phyloP scores from a whole-genome alignment of 768 basidiomycete species.

The Termitomyces heimii region DNA sequence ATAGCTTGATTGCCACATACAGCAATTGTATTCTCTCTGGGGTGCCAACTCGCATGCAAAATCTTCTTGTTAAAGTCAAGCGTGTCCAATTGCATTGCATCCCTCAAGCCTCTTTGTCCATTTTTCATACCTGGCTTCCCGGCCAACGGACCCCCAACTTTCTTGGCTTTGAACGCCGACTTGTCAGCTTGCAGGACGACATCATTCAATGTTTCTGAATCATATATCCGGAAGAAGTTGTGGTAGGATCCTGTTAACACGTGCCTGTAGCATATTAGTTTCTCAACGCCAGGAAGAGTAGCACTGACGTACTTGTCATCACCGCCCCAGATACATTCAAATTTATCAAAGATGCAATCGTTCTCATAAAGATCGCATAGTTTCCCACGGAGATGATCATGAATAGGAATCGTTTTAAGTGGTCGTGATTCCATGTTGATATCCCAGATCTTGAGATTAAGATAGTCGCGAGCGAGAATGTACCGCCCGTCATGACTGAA shows the following conservation, averaged over 20 bases:
- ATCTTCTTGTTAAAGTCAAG: conserved; percentile 98
- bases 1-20: conserved; percentile 38
- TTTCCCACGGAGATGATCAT: conserved; percentile 95
- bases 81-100: conserved; percentile 82
- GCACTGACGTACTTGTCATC: conserved; percentile 75
- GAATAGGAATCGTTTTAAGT: conserved; percentile 96
- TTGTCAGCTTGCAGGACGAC: conserved; percentile 98
- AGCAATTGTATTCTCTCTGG: conserved; percentile 95
- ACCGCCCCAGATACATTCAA: conserved; percentile 97
- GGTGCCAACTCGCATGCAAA: conserved; percentile 95
- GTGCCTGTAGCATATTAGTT: conserved; percentile 50
- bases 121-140: conserved; percentile 70
- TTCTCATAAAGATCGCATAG: conserved; percentile 99
- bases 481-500: conserved; percentile 97
- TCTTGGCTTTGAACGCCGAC: conserved; percentile 99
- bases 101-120: conserved; percentile 71
- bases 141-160: conserved; percentile 84
- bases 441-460: conserved; percentile 99
- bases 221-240: conserved; percentile 99
- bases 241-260: conserved; percentile 99
- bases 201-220: conserved; percentile 81
- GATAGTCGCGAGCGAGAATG: conserved; percentile 94
- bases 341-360: conserved; percentile 99
- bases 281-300: neutral
- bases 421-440: conserved; percentile 98